Percentiles rank a stretch among this genome's conserved stretches.
Conservation (phyloP, 1,139 yeast genomes). For the Pichia sp. region DNA sequence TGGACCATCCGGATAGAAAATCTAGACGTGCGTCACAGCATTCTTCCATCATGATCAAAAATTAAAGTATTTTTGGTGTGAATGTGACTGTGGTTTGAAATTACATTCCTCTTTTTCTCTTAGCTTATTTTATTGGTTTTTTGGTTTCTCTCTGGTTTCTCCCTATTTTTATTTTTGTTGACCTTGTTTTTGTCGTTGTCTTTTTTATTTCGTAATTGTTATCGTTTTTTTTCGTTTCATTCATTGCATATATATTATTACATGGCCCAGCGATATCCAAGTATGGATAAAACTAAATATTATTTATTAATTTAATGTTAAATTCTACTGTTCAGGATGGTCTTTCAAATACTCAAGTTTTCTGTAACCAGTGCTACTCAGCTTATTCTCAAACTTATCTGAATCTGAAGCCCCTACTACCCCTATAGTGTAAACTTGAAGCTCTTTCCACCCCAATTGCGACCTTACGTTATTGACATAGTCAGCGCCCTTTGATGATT, state of each 20-base stretch:
- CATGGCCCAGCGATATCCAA: neutral
- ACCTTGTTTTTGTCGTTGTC: neutral
- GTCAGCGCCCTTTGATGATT: conserved; percentile 72
- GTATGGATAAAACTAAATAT: neutral
- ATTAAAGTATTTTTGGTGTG: conserved; percentile 17
- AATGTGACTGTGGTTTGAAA: conserved; percentile 1
- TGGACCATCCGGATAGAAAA: conserved; percentile 82
- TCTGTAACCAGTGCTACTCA: conserved; percentile 72
- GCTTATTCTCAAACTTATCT: conserved; percentile 57
- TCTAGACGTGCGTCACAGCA: conserved; percentile 47
- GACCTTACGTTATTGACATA: conserved; percentile 61
- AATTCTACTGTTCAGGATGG: neutral
- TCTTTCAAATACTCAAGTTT: conserved; percentile 23
- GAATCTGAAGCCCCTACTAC: conserved; percentile 66
- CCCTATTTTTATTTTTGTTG: neutral
- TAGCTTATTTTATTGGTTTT: conserved; percentile 1
- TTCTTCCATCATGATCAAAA: conserved; percentile 56
- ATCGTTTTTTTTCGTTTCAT: neutral
- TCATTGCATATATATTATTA: neutral
- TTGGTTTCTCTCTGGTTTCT: neutral
- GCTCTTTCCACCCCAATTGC: conserved; percentile 48
- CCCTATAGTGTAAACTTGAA: conserved; percentile 58
- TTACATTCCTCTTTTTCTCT: neutral
- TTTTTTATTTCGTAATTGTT: neutral
- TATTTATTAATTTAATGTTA: neutral